A percentile compares a stretch with the other conserved stretches of the same genome.
These are phyloP conservation scores for Amanita pallidorosea DNA, from an alignment of 768 basidiomycete species.

Conservation along the genomic window DNA sequence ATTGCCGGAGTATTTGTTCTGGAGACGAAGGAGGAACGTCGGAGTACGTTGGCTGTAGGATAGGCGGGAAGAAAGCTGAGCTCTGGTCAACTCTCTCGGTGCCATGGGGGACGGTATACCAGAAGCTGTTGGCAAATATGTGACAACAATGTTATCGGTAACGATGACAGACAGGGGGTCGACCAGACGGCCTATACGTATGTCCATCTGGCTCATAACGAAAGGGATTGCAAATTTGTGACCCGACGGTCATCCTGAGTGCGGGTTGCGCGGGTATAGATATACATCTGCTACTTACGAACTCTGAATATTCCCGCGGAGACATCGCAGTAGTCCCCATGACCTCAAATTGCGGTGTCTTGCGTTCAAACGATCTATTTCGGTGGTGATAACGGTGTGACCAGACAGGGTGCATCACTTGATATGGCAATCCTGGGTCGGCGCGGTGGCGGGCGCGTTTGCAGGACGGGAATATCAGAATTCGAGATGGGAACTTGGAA, in stretches of 20 bases:
- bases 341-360: neutral
- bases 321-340: neutral
- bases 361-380: neutral
- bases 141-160: neutral
- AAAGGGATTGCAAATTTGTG: no score
- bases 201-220: no score
- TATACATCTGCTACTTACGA: neutral
- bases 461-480: no score
- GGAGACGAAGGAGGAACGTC: slow-evolving; percentile 53
- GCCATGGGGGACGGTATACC: slow-evolving; percentile 14
- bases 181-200: no score
- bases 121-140: neutral
- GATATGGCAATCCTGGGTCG: no score
- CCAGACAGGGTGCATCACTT: neutral
- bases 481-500: no score
- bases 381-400: no score
- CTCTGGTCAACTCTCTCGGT: slow-evolving; percentile 55
- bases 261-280: no score
- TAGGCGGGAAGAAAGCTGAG: slow-evolving; percentile 64
- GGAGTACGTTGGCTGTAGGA: slow-evolving; percentile 53
- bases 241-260: no score
- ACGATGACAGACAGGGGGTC: no score
- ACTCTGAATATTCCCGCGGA: neutral
- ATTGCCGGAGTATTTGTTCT: slow-evolving; percentile 49
- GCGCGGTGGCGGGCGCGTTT: no score